phyloP scores from a whole-genome alignment of 768 basidiomycete species.

The Pulveroboletus sp. region DNA sequence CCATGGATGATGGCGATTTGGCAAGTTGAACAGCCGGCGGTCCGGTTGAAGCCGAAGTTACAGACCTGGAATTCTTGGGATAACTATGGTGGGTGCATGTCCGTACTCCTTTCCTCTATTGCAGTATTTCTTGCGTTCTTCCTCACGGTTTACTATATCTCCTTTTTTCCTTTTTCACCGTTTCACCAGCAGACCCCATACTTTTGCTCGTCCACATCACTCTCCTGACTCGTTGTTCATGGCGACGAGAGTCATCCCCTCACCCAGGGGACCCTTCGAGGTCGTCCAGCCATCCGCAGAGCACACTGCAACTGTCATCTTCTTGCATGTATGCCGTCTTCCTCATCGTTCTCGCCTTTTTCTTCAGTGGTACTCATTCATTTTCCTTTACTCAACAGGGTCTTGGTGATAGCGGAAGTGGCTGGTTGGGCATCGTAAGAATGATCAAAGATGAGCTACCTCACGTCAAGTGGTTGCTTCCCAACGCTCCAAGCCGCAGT shows the following conservation, averaged over 20 bases:
- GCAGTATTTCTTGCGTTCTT: conserved; percentile 5
- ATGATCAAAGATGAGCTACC: conserved; percentile 57
- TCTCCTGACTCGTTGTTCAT: conserved; percentile 2
- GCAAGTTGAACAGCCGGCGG: conserved; percentile 10
- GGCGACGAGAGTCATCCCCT: conserved; percentile 19
- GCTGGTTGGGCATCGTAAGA: conserved; percentile 74
- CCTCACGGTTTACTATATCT: neutral
- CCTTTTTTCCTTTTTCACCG: neutral
- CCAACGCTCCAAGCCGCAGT: conserved; percentile 35
- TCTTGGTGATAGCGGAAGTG: conserved; percentile 68
- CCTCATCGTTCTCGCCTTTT: neutral
- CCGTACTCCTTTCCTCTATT: neutral
- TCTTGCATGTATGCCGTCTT: conserved; percentile 67
- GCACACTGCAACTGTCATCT: conserved; percentile 86
- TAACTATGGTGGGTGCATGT: neutral
- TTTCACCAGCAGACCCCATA: neutral
- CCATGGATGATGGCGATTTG: conserved; percentile 16
- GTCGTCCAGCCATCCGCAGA: conserved; percentile 50
- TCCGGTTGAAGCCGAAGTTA: conserved; percentile 24
- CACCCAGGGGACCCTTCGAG: conserved; percentile 34
- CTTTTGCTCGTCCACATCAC: neutral
- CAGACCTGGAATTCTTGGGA: neutral
- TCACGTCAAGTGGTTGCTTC: conserved; percentile 84
- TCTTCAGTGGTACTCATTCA: conserved; percentile 2
- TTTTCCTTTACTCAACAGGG: conserved; percentile 42